phyloP scores from a whole-genome alignment of 23 red algal species.

The Gracilariopsis chorda region DNA sequence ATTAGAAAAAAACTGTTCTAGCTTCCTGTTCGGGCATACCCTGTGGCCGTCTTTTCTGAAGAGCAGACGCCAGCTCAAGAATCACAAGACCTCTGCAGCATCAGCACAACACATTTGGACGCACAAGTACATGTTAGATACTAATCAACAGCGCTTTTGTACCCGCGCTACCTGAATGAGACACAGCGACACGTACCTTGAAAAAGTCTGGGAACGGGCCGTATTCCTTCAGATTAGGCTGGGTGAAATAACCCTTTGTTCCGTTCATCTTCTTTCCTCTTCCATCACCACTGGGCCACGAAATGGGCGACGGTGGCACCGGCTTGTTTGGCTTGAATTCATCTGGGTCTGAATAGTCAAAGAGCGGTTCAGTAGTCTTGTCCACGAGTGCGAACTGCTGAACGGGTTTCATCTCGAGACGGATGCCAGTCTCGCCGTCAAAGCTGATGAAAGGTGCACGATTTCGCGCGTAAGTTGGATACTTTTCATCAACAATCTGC shows the following conservation, averaged over 20 bases:
- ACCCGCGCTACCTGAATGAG: not conserved
- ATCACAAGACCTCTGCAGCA: too few relatives aligned
- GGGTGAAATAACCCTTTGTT: conserved; percentile 45
- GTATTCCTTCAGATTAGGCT: conserved; percentile 51
- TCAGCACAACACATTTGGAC: too few relatives aligned
- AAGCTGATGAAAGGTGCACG: conserved; percentile 57
- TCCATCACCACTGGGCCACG: conserved; percentile 66
- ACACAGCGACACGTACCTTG: conserved; percentile 34
- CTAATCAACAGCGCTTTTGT: not conserved
- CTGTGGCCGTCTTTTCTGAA: too few relatives aligned
- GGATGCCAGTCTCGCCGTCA: conserved; percentile 55
- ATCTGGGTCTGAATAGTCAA: conserved; percentile 32
- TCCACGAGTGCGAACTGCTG: conserved; percentile 41
- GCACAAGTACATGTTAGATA: too few relatives aligned
- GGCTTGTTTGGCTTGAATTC: conserved; percentile 56
- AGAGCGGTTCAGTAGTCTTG: conserved; percentile 36
- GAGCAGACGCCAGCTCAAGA: too few relatives aligned
- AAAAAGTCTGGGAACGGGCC: conserved; percentile 77
- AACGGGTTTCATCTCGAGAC: conserved; percentile 40
- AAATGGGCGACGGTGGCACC: conserved; percentile 9
- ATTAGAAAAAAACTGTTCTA: too few relatives aligned
- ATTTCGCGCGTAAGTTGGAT: conserved; percentile 24
- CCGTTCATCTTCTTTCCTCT: conserved; percentile 25
- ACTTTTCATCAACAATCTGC: conserved; percentile 20
- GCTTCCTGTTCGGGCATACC: too few relatives aligned